phyloP scores from a whole-genome alignment of 768 basidiomycete genomes.

The Kwoniella pini region DNA sequence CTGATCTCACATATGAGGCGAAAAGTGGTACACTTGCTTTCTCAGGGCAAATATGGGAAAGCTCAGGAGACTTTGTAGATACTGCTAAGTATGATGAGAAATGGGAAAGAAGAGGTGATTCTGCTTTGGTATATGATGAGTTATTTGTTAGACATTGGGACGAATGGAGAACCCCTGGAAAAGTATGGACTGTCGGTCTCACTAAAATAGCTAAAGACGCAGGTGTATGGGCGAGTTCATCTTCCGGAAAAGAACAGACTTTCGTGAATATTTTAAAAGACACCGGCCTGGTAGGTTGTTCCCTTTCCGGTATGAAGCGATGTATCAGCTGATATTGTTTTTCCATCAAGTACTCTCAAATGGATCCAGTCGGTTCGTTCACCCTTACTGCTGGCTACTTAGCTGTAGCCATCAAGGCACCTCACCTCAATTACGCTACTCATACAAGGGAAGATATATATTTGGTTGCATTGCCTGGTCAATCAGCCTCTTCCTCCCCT shows the following conservation, averaged over 20 bases:
- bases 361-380: constrained; percentile 54
- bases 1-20: constrained; percentile 22
- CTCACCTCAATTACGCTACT: constrained; percentile 69
- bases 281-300: constrained; percentile 30
- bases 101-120: constrained; percentile 27
- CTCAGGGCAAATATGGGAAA: constrained; percentile 72
- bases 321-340: too few relatives aligned
- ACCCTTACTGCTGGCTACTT: constrained; percentile 63
- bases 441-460: constrained; percentile 86
- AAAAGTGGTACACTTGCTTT: constrained; percentile 69
- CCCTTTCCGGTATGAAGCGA: too few relatives aligned
- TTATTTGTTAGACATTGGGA: constrained; percentile 44
- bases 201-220: constrained; percentile 8
- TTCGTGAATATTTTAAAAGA: constrained; percentile 30
- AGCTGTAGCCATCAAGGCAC: constrained; percentile 84
- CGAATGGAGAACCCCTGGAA: constrained; percentile 42
- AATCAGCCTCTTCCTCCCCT: constrained; percentile 49
- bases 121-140: constrained; percentile 43
- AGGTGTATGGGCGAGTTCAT: constrained; percentile 60
- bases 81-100: constrained; percentile 66
- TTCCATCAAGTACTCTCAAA: constrained; percentile 81
- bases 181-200: constrained; percentile 37
- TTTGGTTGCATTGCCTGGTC: constrained; percentile 31
- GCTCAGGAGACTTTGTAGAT: constrained; percentile 65
- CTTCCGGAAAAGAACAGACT: constrained; percentile 62